Percentiles rank a stretch among this genome's conserved stretches.
Conservation (phyloP, 2,329 filamentous ascomycete genomes). For the Didymella sp. region DNA sequence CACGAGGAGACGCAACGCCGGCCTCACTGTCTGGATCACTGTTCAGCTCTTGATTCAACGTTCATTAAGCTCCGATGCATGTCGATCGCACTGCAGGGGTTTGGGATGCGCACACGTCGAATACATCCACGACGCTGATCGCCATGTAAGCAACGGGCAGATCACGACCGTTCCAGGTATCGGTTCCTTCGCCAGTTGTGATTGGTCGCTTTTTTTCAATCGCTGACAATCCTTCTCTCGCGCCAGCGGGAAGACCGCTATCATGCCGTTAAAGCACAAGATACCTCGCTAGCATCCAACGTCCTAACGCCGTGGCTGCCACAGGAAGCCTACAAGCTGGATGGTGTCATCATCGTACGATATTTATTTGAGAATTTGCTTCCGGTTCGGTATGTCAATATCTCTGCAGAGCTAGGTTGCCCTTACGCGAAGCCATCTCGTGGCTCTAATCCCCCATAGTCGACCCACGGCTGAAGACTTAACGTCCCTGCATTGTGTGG, state of each 20-base stretch:
- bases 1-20: constrained; percentile 9
- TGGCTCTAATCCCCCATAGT: constrained; percentile 9
- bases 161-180: background rate
- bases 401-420: background rate
- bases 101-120: background rate
- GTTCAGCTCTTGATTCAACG: background rate
- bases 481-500: background rate
- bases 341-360: constrained; percentile 16
- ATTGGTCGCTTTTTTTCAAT: background rate
- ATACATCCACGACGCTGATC: background rate
- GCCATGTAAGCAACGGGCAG: background rate
- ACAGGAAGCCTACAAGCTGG: background rate
- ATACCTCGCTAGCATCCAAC: background rate
- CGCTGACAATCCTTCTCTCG: background rate
- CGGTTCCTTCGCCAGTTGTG: too few relatives aligned
- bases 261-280: background rate
- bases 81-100: constrained; percentile 6
- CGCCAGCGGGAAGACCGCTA: background rate
- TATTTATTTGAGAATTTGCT: background rate
- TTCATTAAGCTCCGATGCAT: constrained; percentile 14
- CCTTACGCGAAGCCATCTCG: background rate
- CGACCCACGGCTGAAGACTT: background rate
- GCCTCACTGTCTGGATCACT: background rate
- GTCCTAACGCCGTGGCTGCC: constrained; percentile 1
- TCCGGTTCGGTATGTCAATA: background rate